phyloP scores from a whole-genome alignment of 495 filamentous ascomycete species.

The Astrocystis sublimbata region DNA sequence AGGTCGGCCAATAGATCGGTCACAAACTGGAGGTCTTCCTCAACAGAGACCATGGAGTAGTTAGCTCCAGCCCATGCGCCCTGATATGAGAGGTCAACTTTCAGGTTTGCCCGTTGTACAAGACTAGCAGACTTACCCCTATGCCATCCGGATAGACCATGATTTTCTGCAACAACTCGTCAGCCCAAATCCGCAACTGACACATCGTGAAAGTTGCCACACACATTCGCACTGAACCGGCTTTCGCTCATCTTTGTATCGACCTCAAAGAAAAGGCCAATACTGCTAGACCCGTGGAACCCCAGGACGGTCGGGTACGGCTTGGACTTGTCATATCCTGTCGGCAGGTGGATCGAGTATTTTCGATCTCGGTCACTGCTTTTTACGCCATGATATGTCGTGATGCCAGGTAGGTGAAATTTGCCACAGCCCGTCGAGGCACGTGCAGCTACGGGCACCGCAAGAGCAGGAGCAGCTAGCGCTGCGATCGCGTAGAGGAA shows the following conservation, averaged over 20 bases:
- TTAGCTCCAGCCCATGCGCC: slow-evolving; percentile 37
- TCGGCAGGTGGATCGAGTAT: slow-evolving; percentile 32
- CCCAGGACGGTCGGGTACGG: slow-evolving; percentile 32
- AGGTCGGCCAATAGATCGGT: slow-evolving; percentile 50
- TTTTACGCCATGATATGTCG: slow-evolving; percentile 24
- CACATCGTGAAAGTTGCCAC: neutral
- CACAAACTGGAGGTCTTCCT: slow-evolving; percentile 50
- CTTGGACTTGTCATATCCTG: slow-evolving; percentile 24
- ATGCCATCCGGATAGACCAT: slow-evolving; percentile 37
- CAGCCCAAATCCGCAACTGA: neutral
- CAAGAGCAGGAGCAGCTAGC: slow-evolving; percentile 4
- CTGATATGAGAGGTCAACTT: slow-evolving; percentile 18
- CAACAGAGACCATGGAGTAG: slow-evolving; percentile 34
- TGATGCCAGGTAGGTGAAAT: slow-evolving; percentile 20
- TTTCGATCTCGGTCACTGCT: slow-evolving; percentile 29
- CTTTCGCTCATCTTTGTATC: slow-evolving; percentile 32
- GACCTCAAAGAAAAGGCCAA: slow-evolving; percentile 36
- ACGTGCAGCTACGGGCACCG: slow-evolving; percentile 7
- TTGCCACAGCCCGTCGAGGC: slow-evolving; percentile 30
- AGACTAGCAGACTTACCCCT: slow-evolving; percentile 20
- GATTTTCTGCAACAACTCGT: slow-evolving; percentile 25
- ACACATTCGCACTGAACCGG: slow-evolving; percentile 28
- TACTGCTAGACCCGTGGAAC: slow-evolving; percentile 34
- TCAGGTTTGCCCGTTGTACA: neutral
- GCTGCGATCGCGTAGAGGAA: slow-evolving; percentile 11